These are phyloP conservation scores for Mycena rebaudengoi DNA, from an alignment of 768 basidiomycete species.

Conservation along the genomic window DNA sequence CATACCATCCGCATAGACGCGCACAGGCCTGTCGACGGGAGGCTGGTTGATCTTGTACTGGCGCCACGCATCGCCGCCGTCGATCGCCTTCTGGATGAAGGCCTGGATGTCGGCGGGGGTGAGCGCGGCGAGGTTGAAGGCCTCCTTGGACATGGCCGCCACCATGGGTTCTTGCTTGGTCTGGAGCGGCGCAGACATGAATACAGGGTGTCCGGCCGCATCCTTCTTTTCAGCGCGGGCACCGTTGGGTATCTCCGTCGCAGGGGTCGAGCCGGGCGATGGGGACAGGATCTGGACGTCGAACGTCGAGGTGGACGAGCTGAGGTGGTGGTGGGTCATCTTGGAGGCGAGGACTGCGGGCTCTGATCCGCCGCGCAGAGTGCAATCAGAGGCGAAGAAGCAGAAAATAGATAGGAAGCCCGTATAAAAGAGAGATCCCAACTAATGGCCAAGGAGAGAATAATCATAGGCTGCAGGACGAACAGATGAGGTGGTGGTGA, in stretches of 20 bases:
- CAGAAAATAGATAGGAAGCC: too few relatives aligned
- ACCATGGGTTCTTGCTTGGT: constrained; percentile 49
- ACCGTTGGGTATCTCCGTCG: not conserved
- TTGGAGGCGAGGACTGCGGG: constrained; percentile 39
- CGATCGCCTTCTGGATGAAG: constrained; percentile 80
- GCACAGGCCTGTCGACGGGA: constrained; percentile 78
- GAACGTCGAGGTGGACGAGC: constrained; percentile 64
- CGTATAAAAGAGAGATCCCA: too few relatives aligned
- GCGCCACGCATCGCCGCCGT: constrained; percentile 68
- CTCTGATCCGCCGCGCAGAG: too few relatives aligned
- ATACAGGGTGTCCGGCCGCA: constrained; percentile 14
- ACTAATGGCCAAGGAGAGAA: too few relatives aligned
- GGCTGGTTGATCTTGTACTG: constrained; percentile 89
- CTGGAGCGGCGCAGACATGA: constrained; percentile 11
- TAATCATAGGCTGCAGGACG: too few relatives aligned
- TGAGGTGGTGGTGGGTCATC: constrained; percentile 34
- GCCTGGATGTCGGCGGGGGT: constrained; percentile 81
- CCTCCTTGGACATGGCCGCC: constrained; percentile 42
- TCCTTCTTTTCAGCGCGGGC: constrained; percentile 13
- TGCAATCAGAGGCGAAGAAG: too few relatives aligned
- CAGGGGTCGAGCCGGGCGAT: constrained; percentile 9
- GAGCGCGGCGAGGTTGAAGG: constrained; percentile 73
- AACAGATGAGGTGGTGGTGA: too few relatives aligned
- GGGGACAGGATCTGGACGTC: constrained; percentile 45
- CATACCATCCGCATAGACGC: constrained; percentile 94